Evolutionary conservation across 495 filamentous ascomycete genomes (phyloP).

Genomic region (Aspergillus cavernicola): DNA sequence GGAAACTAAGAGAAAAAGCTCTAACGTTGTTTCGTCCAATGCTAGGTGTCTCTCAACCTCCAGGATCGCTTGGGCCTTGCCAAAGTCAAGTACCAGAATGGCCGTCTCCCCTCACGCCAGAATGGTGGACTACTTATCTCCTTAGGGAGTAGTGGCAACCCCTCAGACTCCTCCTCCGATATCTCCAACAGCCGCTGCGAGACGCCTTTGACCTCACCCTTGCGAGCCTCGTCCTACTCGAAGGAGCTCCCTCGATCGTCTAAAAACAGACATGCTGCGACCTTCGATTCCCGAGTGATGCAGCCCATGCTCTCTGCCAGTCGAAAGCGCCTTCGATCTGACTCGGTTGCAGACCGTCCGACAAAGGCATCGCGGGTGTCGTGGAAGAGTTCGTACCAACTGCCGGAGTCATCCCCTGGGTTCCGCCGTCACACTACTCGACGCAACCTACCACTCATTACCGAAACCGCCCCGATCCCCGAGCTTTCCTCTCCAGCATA

Average conservation of each 20-base stretch:
- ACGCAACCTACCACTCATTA: slow-evolving; percentile 67
- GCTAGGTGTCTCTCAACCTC: slow-evolving; percentile 82
- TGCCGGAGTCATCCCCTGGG: slow-evolving; percentile 80
- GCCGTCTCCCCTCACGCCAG: slow-evolving; percentile 57
- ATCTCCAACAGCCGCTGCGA: slow-evolving; percentile 44
- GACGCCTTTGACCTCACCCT: slow-evolving; percentile 44
- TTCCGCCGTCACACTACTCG: slow-evolving; percentile 29
- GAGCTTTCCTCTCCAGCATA: slow-evolving; percentile 59
- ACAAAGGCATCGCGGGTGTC: slow-evolving; percentile 53
- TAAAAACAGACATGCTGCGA: slow-evolving; percentile 45
- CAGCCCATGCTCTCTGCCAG: slow-evolving; percentile 46
- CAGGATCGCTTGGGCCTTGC: slow-evolving; percentile 92
- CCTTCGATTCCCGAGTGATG: slow-evolving; percentile 43
- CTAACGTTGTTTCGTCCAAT: neutral
- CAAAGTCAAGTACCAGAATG: slow-evolving; percentile 93
- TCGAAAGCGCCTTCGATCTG: slow-evolving; percentile 67
- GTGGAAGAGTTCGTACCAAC: slow-evolving; percentile 70
- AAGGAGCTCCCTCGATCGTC: slow-evolving; percentile 45
- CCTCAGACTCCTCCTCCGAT: slow-evolving; percentile 78
- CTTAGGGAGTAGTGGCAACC: slow-evolving; percentile 33
- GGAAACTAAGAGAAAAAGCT: neutral
- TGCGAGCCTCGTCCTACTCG: slow-evolving; percentile 37
- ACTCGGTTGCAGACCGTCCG: slow-evolving; percentile 57
- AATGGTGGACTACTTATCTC: slow-evolving; percentile 53
- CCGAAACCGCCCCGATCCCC: slow-evolving; percentile 63